Evolutionary conservation across 2,329 filamentous ascomycete species (phyloP), one percentile per base, ranked within the genome.

Genomic region (Trichoderma asperellum): DNA sequence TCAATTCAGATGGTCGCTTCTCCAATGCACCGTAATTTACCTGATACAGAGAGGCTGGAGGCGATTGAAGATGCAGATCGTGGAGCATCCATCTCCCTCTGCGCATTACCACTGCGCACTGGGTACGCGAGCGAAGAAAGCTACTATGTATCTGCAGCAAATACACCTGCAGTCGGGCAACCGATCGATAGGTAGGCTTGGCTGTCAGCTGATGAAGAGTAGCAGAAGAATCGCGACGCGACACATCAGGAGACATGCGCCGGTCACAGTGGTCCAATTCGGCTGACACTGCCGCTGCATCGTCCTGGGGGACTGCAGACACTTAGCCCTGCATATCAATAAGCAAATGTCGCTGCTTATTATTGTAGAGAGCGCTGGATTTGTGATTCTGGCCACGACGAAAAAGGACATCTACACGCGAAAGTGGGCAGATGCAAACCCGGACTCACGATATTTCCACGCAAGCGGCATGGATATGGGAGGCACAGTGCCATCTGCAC

Each of bases 171-270:
- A 49, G 40, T 55, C 55, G 53, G 63, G 16, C 63, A 67, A 47
- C 55, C 55, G 53, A 67, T 59, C 40, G 63, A 67, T 49, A 52
- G 24, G 24, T 32, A 32, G 40, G 55, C 40, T 61, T 61, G 65
- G 65, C 35, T 43, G 57, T 68, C 65, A 61, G 57, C 56, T 68
- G 65, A 68, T 61, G 29, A 61, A 55, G 18, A 40, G 24, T 47
- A 14, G 32, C 24, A 32, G 32, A 53, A 34, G 40, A 52, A 21
- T 68, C n/a, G 47, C 65, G 65, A 61, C 49, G 40, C 40, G 43
- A 40, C 32, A 40, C 35, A 52, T 68, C 66, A 68, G 66, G 58
- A 68, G 66, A 68, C 66, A 62, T 24, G 24, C 35, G 24, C 43
- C 43, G 47, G 47, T n/a, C 18, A 49, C 47, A 49, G 47, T 49